Evolutionary conservation across 208 protist genomes (phyloP).

Genomic region (Angomonas ambiguus): DNA sequence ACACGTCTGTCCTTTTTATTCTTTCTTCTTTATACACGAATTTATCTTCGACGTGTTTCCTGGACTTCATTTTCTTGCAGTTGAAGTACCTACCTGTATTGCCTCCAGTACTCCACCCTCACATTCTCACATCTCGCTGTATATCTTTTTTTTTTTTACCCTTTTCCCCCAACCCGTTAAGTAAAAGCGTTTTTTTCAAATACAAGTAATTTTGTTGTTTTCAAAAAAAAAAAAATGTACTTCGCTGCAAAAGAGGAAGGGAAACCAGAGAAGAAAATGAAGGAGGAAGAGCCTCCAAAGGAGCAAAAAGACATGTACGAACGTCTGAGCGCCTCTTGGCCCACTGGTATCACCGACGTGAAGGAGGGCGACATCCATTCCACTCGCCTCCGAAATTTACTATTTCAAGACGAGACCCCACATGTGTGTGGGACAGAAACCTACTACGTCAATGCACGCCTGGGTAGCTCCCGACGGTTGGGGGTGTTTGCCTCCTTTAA

Average conservation of each 20-base stretch:
- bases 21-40: neutral
- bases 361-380: slow-evolving; percentile 10
- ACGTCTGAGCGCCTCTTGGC: slow-evolving; percentile 34
- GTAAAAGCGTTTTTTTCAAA: neutral
- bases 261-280: slow-evolving; percentile 16
- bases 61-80: too few relatives aligned
- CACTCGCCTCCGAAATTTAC: slow-evolving; percentile 16
- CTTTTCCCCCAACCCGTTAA: too few relatives aligned
- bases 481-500: slow-evolving; percentile 38
- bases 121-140: too few relatives aligned
- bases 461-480: slow-evolving; percentile 37
- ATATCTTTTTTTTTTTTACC: too few relatives aligned
- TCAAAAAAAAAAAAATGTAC: slow-evolving; percentile 14
- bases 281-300: slow-evolving; percentile 20
- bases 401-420: slow-evolving; percentile 37
- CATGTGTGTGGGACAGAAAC: slow-evolving; percentile 32
- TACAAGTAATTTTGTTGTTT: too few relatives aligned
- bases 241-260: slow-evolving; percentile 8
- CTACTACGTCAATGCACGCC: slow-evolving; percentile 36
- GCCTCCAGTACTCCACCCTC: too few relatives aligned
- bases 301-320: slow-evolving; percentile 27
- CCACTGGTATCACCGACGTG: slow-evolving; percentile 10
- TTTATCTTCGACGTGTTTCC: too few relatives aligned
- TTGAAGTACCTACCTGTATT: too few relatives aligned
- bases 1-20: too few relatives aligned